These are phyloP conservation scores for Toxicodendron radicans DNA, from an alignment of 345 rosid species.

Conservation along the genomic window DNA sequence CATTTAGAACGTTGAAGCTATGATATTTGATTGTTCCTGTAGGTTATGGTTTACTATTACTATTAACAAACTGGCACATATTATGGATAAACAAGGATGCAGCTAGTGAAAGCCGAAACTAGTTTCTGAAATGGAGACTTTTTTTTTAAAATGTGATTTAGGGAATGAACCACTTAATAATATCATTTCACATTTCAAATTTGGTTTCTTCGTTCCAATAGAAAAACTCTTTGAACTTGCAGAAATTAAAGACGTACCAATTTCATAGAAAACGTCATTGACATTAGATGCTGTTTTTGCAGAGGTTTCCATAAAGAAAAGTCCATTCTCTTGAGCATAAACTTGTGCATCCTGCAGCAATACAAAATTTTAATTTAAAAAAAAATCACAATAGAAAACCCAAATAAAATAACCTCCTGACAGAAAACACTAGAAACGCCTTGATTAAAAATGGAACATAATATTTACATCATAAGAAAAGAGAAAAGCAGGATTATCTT, in stretches of 20 bases:
- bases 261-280: constrained; percentile 86
- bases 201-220: too few species aligned
- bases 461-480: neutral
- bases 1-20: neutral
- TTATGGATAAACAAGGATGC: neutral
- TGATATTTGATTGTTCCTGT: neutral
- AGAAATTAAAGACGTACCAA: constrained; percentile 45
- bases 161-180: neutral
- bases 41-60: neutral
- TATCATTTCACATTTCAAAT: neutral
- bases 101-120: neutral
- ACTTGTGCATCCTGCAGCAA: constrained; percentile 74
- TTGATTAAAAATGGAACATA: neutral
- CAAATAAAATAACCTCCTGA: too few species aligned
- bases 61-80: neutral
- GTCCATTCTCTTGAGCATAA: constrained; percentile 83
- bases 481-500: neutral
- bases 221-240: neutral
- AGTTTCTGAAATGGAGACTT: neutral
- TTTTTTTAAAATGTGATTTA: neutral
- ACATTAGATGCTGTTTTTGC: constrained; percentile 93
- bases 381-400: neutral
- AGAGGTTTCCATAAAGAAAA: constrained; percentile 97
- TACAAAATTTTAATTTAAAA: neutral
- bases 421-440: neutral